phyloP scores from a whole-genome alignment of 2,329 filamentous ascomycete genomes.

The Aspergillus fructus region DNA sequence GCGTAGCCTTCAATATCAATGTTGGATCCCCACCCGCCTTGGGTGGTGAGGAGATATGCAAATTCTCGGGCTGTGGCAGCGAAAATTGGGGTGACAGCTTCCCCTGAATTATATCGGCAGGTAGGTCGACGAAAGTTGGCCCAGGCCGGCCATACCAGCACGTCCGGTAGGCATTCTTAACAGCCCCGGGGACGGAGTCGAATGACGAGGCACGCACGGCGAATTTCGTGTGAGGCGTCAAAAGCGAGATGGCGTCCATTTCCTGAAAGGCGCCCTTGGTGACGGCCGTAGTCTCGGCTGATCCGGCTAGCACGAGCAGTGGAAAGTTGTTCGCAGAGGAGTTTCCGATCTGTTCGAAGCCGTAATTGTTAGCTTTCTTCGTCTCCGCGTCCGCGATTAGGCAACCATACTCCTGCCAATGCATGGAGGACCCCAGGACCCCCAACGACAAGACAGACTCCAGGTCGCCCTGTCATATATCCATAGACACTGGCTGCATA shows the following conservation, averaged over 20 bases:
- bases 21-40: conserved; percentile 47
- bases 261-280: conserved; percentile 59
- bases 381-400: neutral
- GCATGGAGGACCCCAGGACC: conserved; percentile 60
- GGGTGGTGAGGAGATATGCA: conserved; percentile 40
- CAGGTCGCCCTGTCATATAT: conserved; percentile 56
- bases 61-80: conserved; percentile 28
- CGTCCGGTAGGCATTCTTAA: conserved; percentile 53
- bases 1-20: conserved; percentile 42
- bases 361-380: neutral
- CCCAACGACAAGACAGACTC: conserved; percentile 59
- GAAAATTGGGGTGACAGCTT: conserved; percentile 21
- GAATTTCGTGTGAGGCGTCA: conserved; percentile 55
- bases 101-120: conserved; percentile 56
- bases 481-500: conserved; percentile 61
- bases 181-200: conserved; percentile 48
- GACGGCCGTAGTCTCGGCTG: conserved; percentile 52
- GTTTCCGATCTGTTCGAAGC: conserved; percentile 44
- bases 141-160: conserved; percentile 57
- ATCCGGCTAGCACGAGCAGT: conserved; percentile 55
- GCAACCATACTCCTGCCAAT: conserved; percentile 50
- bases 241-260: conserved; percentile 54
- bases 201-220: conserved; percentile 47
- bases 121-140: conserved; percentile 55
- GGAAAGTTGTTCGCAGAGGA: conserved; percentile 57